phyloP scores from a whole-genome alignment of 768 basidiomycete species.

The Leccinellum luteum region DNA sequence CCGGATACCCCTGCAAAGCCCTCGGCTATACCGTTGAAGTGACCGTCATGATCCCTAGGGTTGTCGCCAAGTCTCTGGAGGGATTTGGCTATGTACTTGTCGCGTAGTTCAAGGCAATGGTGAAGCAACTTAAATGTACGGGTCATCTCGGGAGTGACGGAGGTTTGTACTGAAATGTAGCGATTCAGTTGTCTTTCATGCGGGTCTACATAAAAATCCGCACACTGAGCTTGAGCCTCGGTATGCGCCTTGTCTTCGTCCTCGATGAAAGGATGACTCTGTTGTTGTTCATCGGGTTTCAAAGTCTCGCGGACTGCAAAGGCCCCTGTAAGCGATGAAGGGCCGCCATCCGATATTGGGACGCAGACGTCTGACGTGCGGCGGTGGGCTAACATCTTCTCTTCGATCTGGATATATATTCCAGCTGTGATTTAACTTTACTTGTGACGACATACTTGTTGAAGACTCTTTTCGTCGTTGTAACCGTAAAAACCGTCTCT shows the following conservation, averaged over 20 bases:
- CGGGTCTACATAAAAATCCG: conserved; percentile 5
- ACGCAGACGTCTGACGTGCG: conserved; percentile 52
- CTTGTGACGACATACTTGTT: conserved; percentile 52
- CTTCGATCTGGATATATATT: conserved; percentile 57
- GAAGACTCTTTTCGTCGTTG: conserved; percentile 70
- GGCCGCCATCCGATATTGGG: conserved; percentile 17
- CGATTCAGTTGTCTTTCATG: conserved; percentile 4
- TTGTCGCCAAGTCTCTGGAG: conserved; percentile 93
- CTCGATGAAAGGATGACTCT: conserved; percentile 24
- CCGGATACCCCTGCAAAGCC: conserved; percentile 62
- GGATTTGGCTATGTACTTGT: conserved; percentile 91
- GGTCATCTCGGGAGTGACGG: conserved; percentile 43
- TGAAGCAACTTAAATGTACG: conserved; percentile 70
- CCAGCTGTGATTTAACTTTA: conserved; percentile 1
- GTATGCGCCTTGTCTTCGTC: conserved; percentile 38
- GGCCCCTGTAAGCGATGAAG: conserved; percentile 36
- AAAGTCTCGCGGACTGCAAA: conserved; percentile 36
- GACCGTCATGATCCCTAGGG: conserved; percentile 85
- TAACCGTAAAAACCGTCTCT: conserved; percentile 81
- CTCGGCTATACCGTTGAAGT: conserved; percentile 67
- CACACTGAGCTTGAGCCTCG: conserved; percentile 33
- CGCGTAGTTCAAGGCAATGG: conserved; percentile 85
- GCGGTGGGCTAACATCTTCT: conserved; percentile 66
- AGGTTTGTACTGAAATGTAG: conserved; percentile 19
- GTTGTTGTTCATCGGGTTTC: conserved; percentile 21